phyloP scores from a whole-genome alignment of 768 basidiomycete species.

The Serendipita vermifera region DNA sequence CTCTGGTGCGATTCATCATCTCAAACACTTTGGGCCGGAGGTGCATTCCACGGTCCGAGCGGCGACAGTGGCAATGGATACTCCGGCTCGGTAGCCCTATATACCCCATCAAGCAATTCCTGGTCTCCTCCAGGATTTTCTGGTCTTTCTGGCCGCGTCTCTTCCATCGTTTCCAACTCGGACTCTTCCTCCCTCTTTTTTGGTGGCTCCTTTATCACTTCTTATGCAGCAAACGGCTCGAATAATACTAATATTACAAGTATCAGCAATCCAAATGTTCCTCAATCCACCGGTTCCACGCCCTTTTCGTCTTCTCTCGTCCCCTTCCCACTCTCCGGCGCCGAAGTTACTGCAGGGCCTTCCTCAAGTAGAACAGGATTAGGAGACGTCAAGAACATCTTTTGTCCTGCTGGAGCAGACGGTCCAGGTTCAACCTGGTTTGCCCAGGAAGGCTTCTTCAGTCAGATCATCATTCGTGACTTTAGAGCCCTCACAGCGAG shows the following conservation, averaged over 20 bases:
- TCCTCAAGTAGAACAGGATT: slow-evolving; percentile 49
- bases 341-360: slow-evolving; percentile 46
- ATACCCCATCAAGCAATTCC: slow-evolving; percentile 43
- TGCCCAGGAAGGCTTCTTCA: slow-evolving; percentile 51
- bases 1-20: slow-evolving; percentile 62
- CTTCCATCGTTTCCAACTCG: slow-evolving; percentile 61
- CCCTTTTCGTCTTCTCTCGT: slow-evolving; percentile 85
- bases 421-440: slow-evolving; percentile 79
- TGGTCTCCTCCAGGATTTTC: slow-evolving; percentile 76
- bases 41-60: slow-evolving; percentile 35
- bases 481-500: slow-evolving; percentile 59
- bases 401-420: slow-evolving; percentile 78
- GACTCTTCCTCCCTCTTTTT: slow-evolving; percentile 70
- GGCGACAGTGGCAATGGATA: slow-evolving; percentile 40
- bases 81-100: slow-evolving; percentile 48
- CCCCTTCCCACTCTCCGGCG: slow-evolving; percentile 52
- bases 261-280: slow-evolving; percentile 59
- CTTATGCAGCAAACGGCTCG: slow-evolving; percentile 42
- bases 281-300: slow-evolving; percentile 66
- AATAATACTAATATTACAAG: slow-evolving; percentile 28
- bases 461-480: slow-evolving; percentile 65
- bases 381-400: slow-evolving; percentile 49
- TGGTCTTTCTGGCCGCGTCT: slow-evolving; percentile 67
- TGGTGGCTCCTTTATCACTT: slow-evolving; percentile 73
- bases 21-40: slow-evolving; percentile 65